Evolutionary conservation across 2,329 filamentous ascomycete species (phyloP), one percentile per base, ranked within the genome.

Genomic region (Fusarium keratoplasticum): DNA sequence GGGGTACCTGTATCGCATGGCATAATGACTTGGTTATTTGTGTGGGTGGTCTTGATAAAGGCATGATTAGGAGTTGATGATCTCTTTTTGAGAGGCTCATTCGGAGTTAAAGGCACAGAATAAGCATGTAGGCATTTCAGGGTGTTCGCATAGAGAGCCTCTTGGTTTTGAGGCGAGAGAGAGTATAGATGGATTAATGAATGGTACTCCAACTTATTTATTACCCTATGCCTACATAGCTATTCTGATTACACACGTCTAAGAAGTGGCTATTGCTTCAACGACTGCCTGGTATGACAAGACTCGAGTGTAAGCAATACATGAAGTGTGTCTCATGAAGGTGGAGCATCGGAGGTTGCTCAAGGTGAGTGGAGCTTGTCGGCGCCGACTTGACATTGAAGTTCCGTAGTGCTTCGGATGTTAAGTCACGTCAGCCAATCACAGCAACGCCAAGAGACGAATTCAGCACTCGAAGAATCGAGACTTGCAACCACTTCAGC

Each of bases 401-500:
- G 40, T 31, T 63, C 72, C 76, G 76, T 71, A 62, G 35, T 14
- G 20, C 29, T 58, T 75, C 75, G 75, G 76, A 78, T 70, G 44
- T 71, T 72, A 60, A 44, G 25, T 20, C 16, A 14, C n/a, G n/a
- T 36, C 33, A 58, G n/a, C 77, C 77, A 78, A 78, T 78, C 58
- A 74, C 64, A 66, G 18, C 14, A 9, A 31, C 11, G 59, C 38
- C 60, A 55, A n/a, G 16, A 20, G 57, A 66, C 75, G 50, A 27
- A 70, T 74, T 60, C 52, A 76, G 75, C 35, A 72, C 58, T 69
- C 29, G 13, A 25, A 35, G 47, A 31, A 20, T 55, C 8, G 44
- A 38, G 33, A 27, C 27, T 55, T 62, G 16, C 18, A 22, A 27
- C 18, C 40, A 54, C 35, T 25, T 6, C 40, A 20, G 18, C 20